These are phyloP conservation scores for Phyllosticta capitalensis DNA, from an alignment of 2,329 filamentous ascomycete genomes.

Conservation along the genomic window DNA sequence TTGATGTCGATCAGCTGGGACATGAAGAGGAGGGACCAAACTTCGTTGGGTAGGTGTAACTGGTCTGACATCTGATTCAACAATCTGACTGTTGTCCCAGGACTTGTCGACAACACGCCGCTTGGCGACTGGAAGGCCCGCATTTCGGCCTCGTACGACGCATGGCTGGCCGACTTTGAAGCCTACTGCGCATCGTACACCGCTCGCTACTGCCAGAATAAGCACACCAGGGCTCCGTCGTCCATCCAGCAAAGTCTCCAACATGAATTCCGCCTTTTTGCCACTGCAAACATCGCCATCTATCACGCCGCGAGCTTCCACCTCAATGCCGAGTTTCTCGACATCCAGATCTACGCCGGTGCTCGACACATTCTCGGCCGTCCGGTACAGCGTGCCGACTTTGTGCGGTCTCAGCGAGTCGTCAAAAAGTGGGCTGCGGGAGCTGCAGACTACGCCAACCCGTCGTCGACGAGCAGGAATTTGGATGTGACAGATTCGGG, in stretches of 20 bases:
- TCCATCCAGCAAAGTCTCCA: constrained; percentile 12
- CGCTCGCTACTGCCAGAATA: constrained; percentile 3
- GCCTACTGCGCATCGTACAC: constrained; percentile 35
- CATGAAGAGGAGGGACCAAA: constrained; percentile 53
- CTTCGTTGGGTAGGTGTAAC: constrained; percentile 41
- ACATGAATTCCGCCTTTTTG: constrained; percentile 38
- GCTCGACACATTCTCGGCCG: constrained; percentile 50
- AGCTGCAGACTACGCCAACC: constrained; percentile 11
- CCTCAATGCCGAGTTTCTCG: constrained; percentile 49
- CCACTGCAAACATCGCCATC: constrained; percentile 43
- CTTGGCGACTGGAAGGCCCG: constrained; percentile 43
- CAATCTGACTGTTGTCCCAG: constrained; percentile 1
- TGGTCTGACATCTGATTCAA: background rate
- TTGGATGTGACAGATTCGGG: background rate
- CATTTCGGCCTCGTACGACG: constrained; percentile 44
- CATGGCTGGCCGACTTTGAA: constrained; percentile 52
- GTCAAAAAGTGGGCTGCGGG: constrained; percentile 43
- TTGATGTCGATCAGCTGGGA: constrained; percentile 56
- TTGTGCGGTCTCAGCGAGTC: constrained; percentile 39
- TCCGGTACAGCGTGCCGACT: constrained; percentile 42
- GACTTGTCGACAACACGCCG: constrained; percentile 25
- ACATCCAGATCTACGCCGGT: constrained; percentile 54
- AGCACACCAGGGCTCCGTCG: constrained; percentile 17
- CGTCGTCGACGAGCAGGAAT: background rate
- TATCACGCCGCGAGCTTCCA: constrained; percentile 51